Evolutionary conservation across 805 yeast species (phyloP), one percentile per base, ranked within the genome.

Genomic region (Starmerella etchellsii): DNA sequence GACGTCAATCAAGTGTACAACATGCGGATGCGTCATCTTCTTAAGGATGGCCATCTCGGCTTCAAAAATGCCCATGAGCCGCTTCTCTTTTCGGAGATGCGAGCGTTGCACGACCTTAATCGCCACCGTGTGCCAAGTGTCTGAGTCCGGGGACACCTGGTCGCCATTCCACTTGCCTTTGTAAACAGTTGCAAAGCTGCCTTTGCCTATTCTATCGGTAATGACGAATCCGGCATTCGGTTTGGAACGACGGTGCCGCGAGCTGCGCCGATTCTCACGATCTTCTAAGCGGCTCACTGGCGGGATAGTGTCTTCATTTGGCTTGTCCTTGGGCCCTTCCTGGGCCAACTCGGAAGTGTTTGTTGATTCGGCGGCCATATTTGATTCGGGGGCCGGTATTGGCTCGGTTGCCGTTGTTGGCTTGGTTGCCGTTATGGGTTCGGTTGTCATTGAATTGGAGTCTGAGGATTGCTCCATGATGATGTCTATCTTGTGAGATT

Each of bases 181-280:
- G 66, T 81, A 88, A 21, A 91, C 98, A 47, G 78, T 80, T 53
- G 98, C 98, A 65, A 91, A 91, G 8, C 94, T 81, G 26, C 98
- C 98, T 53, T 81, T 76, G 20, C 98, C 98, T 40, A 91, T 88
- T 59, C 85, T 94, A 16, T 78, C 73, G 20, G 83, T 84, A 26
- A 44, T 40, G 16, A 39, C 37, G 28, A 51, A 50, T 34, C 51
- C 46, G 29, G 38, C 32, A 30, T 40, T 27, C 18, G 22, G 31
- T n/a, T 13, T 31, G 21, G 25, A 31, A 13, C 7, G 34, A 9
- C 28, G 18, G 9, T 24, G 29, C 23, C 30, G 7, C 15, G 34
- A 31, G 25, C 25, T 30, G n/a, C n/a, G n/a, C n/a, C n/a, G n/a
- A n/a, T n/a, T n/a, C n/a, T n/a, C n/a, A n/a, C n/a, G n/a, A n/a